Evolutionary conservation across 1,284 basidiomycete species (phyloP).

Genomic region (Pseudozyma sp.): DNA sequence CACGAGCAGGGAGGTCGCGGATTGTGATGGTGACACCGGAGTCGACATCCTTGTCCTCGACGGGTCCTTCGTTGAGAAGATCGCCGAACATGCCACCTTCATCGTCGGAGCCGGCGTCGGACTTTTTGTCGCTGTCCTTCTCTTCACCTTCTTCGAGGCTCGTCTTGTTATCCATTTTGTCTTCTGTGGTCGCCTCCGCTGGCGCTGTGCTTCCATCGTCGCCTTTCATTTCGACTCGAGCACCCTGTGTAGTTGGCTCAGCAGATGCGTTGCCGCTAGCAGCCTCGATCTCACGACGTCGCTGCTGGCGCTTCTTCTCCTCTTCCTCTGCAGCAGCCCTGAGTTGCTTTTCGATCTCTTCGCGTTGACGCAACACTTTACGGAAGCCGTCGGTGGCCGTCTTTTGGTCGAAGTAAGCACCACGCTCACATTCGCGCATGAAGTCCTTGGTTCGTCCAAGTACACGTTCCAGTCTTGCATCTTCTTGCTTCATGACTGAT

Average conservation of each 20-base stretch:
- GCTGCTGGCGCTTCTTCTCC: constrained; percentile 69
- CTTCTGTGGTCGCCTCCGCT: not conserved
- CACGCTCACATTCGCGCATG: constrained; percentile 59
- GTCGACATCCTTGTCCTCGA: constrained; percentile 75
- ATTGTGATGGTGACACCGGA: constrained; percentile 46
- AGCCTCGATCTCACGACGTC: constrained; percentile 72
- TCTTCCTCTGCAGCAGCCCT: constrained; percentile 44
- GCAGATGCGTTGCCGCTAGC: constrained; percentile 19
- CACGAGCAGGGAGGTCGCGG: constrained; percentile 50
- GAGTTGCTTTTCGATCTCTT: constrained; percentile 46
- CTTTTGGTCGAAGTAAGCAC: constrained; percentile 56
- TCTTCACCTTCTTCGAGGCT: constrained; percentile 3
- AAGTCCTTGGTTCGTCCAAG: constrained; percentile 51
- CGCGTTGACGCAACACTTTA: constrained; percentile 55
- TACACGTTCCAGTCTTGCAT: constrained; percentile 40
- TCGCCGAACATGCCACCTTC: constrained; percentile 79
- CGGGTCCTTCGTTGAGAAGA: constrained; percentile 79
- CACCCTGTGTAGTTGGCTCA: constrained; percentile 7
- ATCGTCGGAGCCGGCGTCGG: constrained; percentile 28
- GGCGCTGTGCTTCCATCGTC: not conserved
- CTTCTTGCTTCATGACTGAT: constrained; percentile 28
- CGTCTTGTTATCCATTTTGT: not conserved
- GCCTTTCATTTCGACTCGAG: not conserved
- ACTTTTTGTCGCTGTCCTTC: constrained; percentile 9
- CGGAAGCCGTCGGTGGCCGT: constrained; percentile 51